Evolutionary conservation across 1,139 yeast species (phyloP).

Genomic region (Taphrina communis): DNA sequence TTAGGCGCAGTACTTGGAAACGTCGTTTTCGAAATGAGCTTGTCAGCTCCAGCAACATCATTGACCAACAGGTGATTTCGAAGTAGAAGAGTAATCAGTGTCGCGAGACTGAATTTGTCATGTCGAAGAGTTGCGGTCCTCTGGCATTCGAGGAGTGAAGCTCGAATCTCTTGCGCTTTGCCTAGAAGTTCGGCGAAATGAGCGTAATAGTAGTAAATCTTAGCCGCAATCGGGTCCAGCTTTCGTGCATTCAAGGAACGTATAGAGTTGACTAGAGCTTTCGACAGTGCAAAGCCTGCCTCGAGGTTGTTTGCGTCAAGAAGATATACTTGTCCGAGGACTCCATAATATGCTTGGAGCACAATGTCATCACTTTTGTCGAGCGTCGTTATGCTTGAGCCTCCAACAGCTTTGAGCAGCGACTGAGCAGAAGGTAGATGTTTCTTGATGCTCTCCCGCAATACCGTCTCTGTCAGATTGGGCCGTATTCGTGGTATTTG

Average conservation of each 20-base stretch:
- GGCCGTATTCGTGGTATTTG: constrained; percentile 22
- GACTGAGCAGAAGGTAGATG: constrained; percentile 7
- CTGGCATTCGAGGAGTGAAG: constrained; percentile 72
- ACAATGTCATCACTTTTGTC: constrained; percentile 12
- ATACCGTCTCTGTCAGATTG: constrained; percentile 5
- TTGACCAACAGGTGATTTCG: constrained; percentile 79
- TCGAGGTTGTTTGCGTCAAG: constrained; percentile 64
- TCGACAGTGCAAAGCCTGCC: constrained; percentile 49
- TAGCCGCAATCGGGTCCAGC: constrained; percentile 84
- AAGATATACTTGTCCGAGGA: constrained; percentile 64
- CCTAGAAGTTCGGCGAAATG: constrained; percentile 74
- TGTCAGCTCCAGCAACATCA: constrained; percentile 85
- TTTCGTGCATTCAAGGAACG: constrained; percentile 77
- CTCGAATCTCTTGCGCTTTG: constrained; percentile 64
- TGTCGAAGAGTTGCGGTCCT: constrained; percentile 92
- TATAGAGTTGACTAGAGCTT: constrained; percentile 63
- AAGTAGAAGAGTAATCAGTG: constrained; percentile 78
- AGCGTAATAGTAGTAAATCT: constrained; percentile 89
- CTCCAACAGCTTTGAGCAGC: constrained; percentile 57
- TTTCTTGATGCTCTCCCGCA: constrained; percentile 6
- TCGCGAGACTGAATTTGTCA: constrained; percentile 89
- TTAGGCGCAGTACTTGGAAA: constrained; percentile 87
- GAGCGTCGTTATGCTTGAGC: constrained; percentile 3
- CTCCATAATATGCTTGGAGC: constrained; percentile 13
- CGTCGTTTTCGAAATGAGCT: constrained; percentile 83